Percentiles rank a stretch among this genome's conserved stretches.
These are phyloP conservation scores for Emmonsiellopsis sp. DNA, from an alignment of 2,329 filamentous ascomycete species.

Conservation along the genomic window DNA sequence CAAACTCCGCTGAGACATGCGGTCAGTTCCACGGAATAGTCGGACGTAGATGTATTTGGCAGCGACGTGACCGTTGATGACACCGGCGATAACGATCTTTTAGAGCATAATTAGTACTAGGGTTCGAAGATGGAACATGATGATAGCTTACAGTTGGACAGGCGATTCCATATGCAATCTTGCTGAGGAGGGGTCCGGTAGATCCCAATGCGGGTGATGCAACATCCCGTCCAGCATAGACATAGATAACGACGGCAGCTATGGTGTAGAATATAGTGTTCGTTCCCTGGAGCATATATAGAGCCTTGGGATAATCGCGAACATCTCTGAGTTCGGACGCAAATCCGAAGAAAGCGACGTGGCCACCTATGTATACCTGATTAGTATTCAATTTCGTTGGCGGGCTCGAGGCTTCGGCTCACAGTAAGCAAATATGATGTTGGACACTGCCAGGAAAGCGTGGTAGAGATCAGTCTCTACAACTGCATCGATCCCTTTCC, in stretches of 20 bases:
- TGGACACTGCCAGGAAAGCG: slow-evolving; percentile 53
- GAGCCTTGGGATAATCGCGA: slow-evolving; percentile 52
- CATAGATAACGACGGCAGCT: slow-evolving; percentile 60
- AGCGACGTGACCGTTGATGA: slow-evolving; percentile 60
- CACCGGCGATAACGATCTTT: slow-evolving; percentile 58
- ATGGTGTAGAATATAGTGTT: slow-evolving; percentile 57
- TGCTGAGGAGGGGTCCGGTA: slow-evolving; percentile 47
- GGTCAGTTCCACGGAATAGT: slow-evolving; percentile 51
- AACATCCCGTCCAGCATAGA: slow-evolving; percentile 54
- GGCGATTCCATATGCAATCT: slow-evolving; percentile 60
- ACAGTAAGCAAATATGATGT: slow-evolving; percentile 65
- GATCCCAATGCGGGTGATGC: slow-evolving; percentile 59
- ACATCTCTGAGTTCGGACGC: slow-evolving; percentile 57
- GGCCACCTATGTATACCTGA: slow-evolving; percentile 35
- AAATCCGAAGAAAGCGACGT: slow-evolving; percentile 61
- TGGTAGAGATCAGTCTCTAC: slow-evolving; percentile 40
- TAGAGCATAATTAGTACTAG: not conserved
- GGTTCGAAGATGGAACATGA: not conserved
- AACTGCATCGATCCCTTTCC: slow-evolving; percentile 25
- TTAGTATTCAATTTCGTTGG: not conserved
- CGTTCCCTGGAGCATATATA: slow-evolving; percentile 51
- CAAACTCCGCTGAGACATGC: slow-evolving; percentile 43
- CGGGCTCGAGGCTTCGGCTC: slow-evolving; percentile 17
- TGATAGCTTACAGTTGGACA: slow-evolving; percentile 46
- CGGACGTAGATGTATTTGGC: slow-evolving; percentile 58